Evolutionary conservation across 345 rosid species (phyloP).

Genomic region (Moricandia arvensis): DNA sequence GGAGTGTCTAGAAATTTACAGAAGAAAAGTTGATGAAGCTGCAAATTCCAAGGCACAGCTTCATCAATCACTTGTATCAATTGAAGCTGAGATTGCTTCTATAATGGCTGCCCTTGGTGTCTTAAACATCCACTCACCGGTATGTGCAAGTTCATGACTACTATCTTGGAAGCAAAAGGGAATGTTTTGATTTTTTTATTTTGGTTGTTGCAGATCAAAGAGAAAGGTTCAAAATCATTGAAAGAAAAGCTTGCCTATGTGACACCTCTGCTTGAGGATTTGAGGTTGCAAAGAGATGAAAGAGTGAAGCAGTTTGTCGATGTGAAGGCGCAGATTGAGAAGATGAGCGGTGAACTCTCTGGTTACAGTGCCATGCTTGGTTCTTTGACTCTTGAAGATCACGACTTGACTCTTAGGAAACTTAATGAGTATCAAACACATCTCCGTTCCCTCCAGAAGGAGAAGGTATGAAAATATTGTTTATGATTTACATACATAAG

Average conservation of each 20-base stretch:
- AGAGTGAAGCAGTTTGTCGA: constrained; percentile 74
- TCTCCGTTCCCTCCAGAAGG: constrained; percentile 77
- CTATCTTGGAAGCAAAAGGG: neutral
- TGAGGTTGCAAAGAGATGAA: constrained; percentile 68
- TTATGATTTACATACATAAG: neutral
- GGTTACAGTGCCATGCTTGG: constrained; percentile 45
- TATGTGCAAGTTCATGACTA: constrained; percentile 12
- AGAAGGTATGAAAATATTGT: constrained; percentile 56
- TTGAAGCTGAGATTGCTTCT: constrained; percentile 91
- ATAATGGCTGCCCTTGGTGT: constrained; percentile 81
- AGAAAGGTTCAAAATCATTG: constrained; percentile 58
- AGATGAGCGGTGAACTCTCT: constrained; percentile 75
- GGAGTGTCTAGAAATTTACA: constrained; percentile 86
- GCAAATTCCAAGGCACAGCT: constrained; percentile 80
- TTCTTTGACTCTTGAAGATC: constrained; percentile 66
- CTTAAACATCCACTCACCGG: constrained; percentile 22
- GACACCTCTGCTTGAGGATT: constrained; percentile 73
- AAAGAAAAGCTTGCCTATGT: constrained; percentile 76
- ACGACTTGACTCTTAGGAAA: constrained; percentile 76
- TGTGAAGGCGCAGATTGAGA: constrained; percentile 71
- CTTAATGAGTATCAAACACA: constrained; percentile 74
- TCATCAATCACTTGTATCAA: constrained; percentile 81
- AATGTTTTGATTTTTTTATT: neutral
- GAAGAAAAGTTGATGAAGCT: constrained; percentile 86
- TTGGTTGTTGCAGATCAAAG: constrained; percentile 48